Evolutionary conservation across 2,329 filamentous ascomycete genomes (phyloP), one percentile per base, ranked within the genome.

Genomic region (Seiridium unicorne): DNA sequence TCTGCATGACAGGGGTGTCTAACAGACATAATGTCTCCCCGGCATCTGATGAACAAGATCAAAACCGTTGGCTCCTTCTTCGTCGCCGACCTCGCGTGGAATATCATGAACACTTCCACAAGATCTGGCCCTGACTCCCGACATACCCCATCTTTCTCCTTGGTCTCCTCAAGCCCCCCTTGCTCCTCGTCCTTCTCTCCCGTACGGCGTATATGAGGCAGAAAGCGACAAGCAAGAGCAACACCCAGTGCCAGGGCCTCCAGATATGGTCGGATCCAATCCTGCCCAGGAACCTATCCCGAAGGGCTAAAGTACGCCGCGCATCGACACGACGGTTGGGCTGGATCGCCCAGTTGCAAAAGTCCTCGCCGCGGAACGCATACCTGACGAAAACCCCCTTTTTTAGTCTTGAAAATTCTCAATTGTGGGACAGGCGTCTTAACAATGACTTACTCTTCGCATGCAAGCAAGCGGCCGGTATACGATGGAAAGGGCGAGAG

Each of bases 281-380:
- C 10, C 51, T 44, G 36, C 48, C 49, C 6, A 55, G 55, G 34
- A 61, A 59, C 44, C 55, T 46, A 56, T 56, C 46, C 36, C 58
- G 55, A 31, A 61, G 51, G 26, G 60, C 56, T 3, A 61, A 48
- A 26, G 55, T 36, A 8, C 51, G 57, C 44, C 40, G 47, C 26
- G 55, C 51, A 40, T 31, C 59, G 4, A 34, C 47, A 2, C 57
- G 26, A 4, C 44, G 55, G 31, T 55, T 36, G 5, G 60, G 60
- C 36, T 57, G 55, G 10, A 35, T 18, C 9, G 55, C 38, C 60
- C 60, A 61, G 32, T 35, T 40, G 51, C 60, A 61, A 40, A 61
- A 61, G 46, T 61, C 60, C 35, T 61, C 51, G 46, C 60, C 60
- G 40, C 58, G 51, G 8, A 51, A 35, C 13, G 51, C 51, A 35